A percentile compares a stretch with the other conserved stretches of the same genome.
Evolutionary conservation across 1,139 yeast genomes (phyloP).

Genomic region (Yueomyces sp.): DNA sequence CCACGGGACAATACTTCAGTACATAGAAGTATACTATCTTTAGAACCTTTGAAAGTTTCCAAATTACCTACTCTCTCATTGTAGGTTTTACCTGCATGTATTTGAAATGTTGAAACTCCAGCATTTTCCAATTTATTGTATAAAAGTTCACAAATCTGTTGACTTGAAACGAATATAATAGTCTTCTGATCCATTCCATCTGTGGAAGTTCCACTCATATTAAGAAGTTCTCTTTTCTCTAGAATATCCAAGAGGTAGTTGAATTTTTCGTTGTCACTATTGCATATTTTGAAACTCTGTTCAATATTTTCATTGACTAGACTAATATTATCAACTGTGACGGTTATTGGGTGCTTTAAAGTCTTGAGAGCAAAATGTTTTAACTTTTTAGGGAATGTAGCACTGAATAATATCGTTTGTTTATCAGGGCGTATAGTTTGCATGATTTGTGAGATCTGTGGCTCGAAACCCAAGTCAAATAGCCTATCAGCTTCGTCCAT

Average conservation of each 20-base stretch:
- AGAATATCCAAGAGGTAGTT: slow-evolving; percentile 40
- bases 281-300: slow-evolving; percentile 56
- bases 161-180: slow-evolving; percentile 78
- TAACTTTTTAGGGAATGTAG: slow-evolving; percentile 80
- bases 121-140: slow-evolving; percentile 42
- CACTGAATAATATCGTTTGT: slow-evolving; percentile 89
- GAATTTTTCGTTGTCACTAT: slow-evolving; percentile 40
- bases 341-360: slow-evolving; percentile 54
- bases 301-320: slow-evolving; percentile 72
- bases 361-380: slow-evolving; percentile 60
- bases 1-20: slow-evolving; percentile 96
- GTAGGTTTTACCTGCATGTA: slow-evolving; percentile 93
- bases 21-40: slow-evolving; percentile 49
- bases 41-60: slow-evolving; percentile 57
- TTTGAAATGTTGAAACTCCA: slow-evolving; percentile 49
- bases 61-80: slow-evolving; percentile 70
- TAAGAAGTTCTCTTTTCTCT: slow-evolving; percentile 22
- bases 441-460: slow-evolving; percentile 79
- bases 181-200: slow-evolving; percentile 38
- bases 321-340: slow-evolving; percentile 72
- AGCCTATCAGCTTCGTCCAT: slow-evolving; percentile 95
- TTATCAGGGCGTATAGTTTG: slow-evolving; percentile 72
- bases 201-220: slow-evolving; percentile 7
- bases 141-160: slow-evolving; percentile 65
- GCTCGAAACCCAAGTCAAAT: slow-evolving; percentile 97